These are phyloP conservation scores for Thielaviopsis euricoi DNA, from an alignment of 2,329 filamentous ascomycete species.

Conservation along the genomic window DNA sequence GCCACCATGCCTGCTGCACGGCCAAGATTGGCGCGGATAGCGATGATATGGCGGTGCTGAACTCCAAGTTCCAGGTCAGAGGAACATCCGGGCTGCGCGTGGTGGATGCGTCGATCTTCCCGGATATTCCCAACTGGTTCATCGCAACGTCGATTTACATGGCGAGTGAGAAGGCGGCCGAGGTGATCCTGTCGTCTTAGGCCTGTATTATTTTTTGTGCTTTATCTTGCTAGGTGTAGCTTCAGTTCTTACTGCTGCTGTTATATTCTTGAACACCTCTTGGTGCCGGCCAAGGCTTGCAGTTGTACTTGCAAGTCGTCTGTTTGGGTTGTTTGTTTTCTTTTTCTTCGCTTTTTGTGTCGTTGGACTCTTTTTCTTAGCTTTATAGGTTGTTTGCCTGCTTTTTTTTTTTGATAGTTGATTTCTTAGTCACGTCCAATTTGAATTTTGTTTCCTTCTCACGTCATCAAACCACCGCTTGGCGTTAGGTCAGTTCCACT, in stretches of 20 bases:
- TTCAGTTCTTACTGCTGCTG: no score
- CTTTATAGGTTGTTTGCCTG: no score
- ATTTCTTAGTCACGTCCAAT: not conserved
- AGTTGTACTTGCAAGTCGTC: no score
- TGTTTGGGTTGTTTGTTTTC: not conserved
- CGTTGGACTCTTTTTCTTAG: no score
- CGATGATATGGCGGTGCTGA: slow-evolving; percentile 39
- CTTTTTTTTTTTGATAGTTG: not conserved
- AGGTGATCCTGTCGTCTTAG: slow-evolving; percentile 26
- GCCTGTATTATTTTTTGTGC: no score
- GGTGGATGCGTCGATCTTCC: slow-evolving; percentile 44
- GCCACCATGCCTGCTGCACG: slow-evolving; percentile 40
- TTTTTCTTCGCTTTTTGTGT: no score
- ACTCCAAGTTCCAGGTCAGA: slow-evolving; percentile 39
- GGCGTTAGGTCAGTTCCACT: no score
- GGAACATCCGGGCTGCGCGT: slow-evolving; percentile 39
- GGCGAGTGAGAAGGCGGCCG: slow-evolving; percentile 44
- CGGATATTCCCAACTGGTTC: slow-evolving; percentile 30
- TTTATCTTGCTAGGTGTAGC: no score
- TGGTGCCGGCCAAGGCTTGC: no score
- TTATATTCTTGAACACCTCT: no score
- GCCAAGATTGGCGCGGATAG: slow-evolving; percentile 37
- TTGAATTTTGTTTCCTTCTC: no score
- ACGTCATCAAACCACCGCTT: no score
- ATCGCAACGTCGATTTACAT: slow-evolving; percentile 38